phyloP scores from a whole-genome alignment of 2,329 filamentous ascomycete species.

The Plectosphaerella cucumerina region DNA sequence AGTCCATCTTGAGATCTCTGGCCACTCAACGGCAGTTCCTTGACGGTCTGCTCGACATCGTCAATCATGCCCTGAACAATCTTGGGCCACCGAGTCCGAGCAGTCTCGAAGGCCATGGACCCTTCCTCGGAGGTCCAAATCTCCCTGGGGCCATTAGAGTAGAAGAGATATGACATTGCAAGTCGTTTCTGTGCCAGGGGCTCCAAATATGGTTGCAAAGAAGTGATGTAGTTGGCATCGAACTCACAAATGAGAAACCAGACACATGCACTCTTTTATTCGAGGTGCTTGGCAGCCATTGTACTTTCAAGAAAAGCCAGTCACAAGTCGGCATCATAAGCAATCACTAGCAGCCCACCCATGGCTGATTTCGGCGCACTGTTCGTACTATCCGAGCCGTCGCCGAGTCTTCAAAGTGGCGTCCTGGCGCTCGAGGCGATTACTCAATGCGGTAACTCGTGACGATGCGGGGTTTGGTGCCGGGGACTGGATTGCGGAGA shows the following conservation, averaged over 20 bases:
- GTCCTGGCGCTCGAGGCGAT: slow-evolving; percentile 1
- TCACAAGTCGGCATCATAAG: too few species aligned
- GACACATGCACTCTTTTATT: too few species aligned
- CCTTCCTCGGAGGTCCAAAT: slow-evolving; percentile 7
- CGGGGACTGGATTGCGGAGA: background rate
- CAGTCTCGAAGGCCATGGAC: slow-evolving; percentile 7
- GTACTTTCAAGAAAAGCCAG: too few species aligned
- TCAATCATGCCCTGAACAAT: slow-evolving; percentile 8
- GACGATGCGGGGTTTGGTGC: background rate
- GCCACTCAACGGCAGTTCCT: background rate
- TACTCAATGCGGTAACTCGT: slow-evolving; percentile 5
- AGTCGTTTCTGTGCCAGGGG: background rate
- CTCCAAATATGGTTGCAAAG: too few species aligned
- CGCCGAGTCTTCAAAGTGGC: too few species aligned
- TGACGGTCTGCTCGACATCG: background rate
- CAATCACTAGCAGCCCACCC: too few species aligned
- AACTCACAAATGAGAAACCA: too few species aligned
- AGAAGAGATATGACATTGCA: background rate
- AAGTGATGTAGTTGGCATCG: too few species aligned
- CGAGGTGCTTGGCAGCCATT: too few species aligned
- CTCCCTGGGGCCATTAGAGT: slow-evolving; percentile 1
- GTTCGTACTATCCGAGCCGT: too few species aligned
- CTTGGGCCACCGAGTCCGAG: slow-evolving; percentile 7
- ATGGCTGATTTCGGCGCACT: too few species aligned
- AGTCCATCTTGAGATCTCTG: background rate